These are phyloP conservation scores for Xylariaceae sp. DNA, from an alignment of 2,329 filamentous ascomycete species.

Conservation along the genomic window DNA sequence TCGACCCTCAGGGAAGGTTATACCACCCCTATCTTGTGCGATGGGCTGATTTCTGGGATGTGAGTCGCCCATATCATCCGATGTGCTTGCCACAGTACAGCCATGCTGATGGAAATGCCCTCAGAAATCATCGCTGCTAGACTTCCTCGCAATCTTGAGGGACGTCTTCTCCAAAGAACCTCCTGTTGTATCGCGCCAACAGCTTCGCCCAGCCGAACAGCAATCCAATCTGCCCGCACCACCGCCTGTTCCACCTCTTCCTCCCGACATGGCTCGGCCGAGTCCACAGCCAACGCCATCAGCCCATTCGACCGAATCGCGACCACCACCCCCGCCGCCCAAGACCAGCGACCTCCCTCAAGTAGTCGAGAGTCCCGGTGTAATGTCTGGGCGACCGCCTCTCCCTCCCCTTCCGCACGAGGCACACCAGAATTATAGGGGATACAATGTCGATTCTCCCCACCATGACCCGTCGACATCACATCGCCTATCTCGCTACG, in stretches of 20 bases:
- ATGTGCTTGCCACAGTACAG: background rate
- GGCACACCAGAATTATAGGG: conserved; percentile 23
- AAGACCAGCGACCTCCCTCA: conserved; percentile 39
- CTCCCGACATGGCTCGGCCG: conserved; percentile 55
- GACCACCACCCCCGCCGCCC: conserved; percentile 51
- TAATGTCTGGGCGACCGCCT: conserved; percentile 25
- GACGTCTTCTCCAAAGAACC: conserved; percentile 94
- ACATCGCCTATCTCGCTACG: conserved; percentile 32
- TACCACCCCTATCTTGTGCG: conserved; percentile 94
- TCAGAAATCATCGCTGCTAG: conserved; percentile 76
- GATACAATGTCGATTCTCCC: conserved; percentile 18
- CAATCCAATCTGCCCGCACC: conserved; percentile 51
- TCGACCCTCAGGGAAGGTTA: conserved; percentile 85
- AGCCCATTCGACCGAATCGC: conserved; percentile 29
- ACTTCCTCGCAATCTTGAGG: conserved; percentile 76
- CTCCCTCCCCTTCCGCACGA: conserved; percentile 35
- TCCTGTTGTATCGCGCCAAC: conserved; percentile 74
- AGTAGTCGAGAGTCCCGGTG: conserved; percentile 32
- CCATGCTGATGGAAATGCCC: background rate
- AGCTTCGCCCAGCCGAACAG: conserved; percentile 39
- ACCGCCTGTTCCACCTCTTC: conserved; percentile 69
- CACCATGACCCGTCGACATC: conserved; percentile 16
- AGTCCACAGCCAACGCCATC: conserved; percentile 34
- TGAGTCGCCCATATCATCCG: conserved; percentile 44
- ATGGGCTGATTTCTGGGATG: conserved; percentile 88